These are phyloP conservation scores for Mycena galopus DNA, from an alignment of 768 basidiomycete species.

Conservation along the genomic window DNA sequence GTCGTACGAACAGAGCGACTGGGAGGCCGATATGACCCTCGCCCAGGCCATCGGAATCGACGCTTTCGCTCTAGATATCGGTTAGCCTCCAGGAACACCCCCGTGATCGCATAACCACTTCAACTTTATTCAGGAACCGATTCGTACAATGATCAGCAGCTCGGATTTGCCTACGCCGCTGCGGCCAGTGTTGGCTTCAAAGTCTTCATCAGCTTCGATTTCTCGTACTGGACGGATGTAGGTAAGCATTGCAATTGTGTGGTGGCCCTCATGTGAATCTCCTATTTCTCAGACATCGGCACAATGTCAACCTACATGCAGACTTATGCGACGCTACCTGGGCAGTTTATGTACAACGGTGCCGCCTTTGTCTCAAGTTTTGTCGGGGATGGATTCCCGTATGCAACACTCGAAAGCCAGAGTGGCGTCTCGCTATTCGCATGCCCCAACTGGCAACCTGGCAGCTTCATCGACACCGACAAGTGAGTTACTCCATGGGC, in stretches of 20 bases:
- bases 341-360: background rate
- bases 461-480: background rate
- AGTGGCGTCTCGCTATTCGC: background rate
- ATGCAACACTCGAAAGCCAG: background rate
- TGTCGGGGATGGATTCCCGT: background rate
- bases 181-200: background rate
- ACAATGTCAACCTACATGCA: background rate
- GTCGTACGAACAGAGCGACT: background rate
- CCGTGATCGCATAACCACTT: too few relatives aligned
- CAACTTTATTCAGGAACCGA: background rate
- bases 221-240: background rate
- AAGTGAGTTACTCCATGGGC: background rate
- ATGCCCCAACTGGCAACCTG: conserved; percentile 6
- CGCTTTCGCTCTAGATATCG: background rate
- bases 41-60: background rate
- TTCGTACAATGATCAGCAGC: background rate
- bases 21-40: conserved; percentile 2
- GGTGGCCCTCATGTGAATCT: background rate
- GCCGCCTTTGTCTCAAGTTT: conserved; percentile 1
- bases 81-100: background rate
- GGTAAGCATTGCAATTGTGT: background rate
- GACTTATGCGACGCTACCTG: background rate
- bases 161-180: background rate
- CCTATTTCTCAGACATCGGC: background rate
- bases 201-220: conserved; percentile 8